Evolutionary conservation across 768 basidiomycete genomes (phyloP), one percentile per base, ranked within the genome.

Genomic region (Piloderma croceum): DNA sequence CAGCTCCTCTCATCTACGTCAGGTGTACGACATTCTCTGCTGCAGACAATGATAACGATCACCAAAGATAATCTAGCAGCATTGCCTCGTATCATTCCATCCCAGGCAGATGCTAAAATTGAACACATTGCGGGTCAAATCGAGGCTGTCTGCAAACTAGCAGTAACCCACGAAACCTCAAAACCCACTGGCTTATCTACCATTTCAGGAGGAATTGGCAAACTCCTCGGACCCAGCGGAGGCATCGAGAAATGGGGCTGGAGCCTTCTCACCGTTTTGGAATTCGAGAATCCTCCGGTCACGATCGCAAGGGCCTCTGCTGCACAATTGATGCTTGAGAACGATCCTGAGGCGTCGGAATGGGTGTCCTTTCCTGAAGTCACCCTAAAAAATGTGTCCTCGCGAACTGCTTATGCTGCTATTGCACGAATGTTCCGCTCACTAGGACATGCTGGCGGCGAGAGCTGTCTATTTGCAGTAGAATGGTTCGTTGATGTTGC

Each of bases 221-320:
- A 73, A 40, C 68, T 91, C 5, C 70, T 94, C 1, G 91, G 91
- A 3, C 83, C 90, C 1, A 73, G 66, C 0, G 90, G 90, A 5
- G 83, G 86, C 0, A 78, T 96, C 13, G 90, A 96, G 51, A 81
- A 81, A 58, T 98, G 92, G 94, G 88, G 90, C 4, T 91, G 86
- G 83, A 76, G 77, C 35, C 55, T 99, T 4, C 70, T 98, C 21
- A 75, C 77, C 1, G 87, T 84, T n/a, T 63, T 97, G 27, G 82
- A 90, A 49, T 78, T 98, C 42, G 63, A 59, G 3, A 67, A 69
- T 46, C 83, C 74, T n/a, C 60, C 67, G 6, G 58, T 77, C 36
- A 60, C 67, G 5, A 56, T 75, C 9, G 68, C 74, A 11, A 63
- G 67, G 40, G 61, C 69, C 3, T 70, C 79, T 4, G 59, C 67